Percentiles rank a stretch among this genome's conserved stretches.
These are phyloP conservation scores for Cylindrotheca fusiformis DNA, from an alignment of 108 stramenopile species.

Conservation along the genomic window DNA sequence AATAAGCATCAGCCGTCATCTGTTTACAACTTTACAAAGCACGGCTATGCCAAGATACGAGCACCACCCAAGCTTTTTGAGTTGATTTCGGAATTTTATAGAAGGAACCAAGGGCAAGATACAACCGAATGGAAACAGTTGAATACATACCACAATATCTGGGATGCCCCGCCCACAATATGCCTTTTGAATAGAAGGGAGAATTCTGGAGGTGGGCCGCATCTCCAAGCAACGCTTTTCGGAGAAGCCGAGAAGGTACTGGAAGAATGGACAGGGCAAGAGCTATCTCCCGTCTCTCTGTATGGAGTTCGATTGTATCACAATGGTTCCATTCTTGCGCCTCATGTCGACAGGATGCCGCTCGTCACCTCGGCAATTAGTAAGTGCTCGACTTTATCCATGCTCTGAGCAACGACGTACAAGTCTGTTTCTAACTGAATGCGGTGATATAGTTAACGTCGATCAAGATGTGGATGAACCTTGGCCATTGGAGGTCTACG, in stretches of 20 bases:
- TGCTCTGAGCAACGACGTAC: not conserved
- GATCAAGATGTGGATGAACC: slow-evolving; percentile 79
- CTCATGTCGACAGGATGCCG: slow-evolving; percentile 88
- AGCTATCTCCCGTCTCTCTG: slow-evolving; percentile 70
- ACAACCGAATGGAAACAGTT: slow-evolving; percentile 24
- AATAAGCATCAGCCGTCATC: slow-evolving; percentile 55
- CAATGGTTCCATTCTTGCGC: slow-evolving; percentile 65
- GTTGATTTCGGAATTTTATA: slow-evolving; percentile 57
- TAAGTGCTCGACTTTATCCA: slow-evolving; percentile 61
- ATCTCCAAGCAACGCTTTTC: slow-evolving; percentile 29
- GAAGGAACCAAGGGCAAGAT: slow-evolving; percentile 30
- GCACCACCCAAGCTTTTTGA: slow-evolving; percentile 52
- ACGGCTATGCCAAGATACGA: slow-evolving; percentile 60
- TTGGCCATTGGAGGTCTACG: slow-evolving; percentile 88
- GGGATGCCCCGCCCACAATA: slow-evolving; percentile 43
- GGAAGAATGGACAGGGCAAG: slow-evolving; percentile 90
- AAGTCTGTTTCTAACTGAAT: not conserved
- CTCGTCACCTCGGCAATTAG: slow-evolving; percentile 84
- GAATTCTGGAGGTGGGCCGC: slow-evolving; percentile 16
- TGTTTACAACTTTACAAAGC: slow-evolving; percentile 66
- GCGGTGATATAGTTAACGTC: slow-evolving; percentile 71
- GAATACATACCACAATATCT: slow-evolving; percentile 61
- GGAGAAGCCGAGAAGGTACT: slow-evolving; percentile 63
- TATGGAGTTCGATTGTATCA: slow-evolving; percentile 64
- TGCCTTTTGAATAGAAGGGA: slow-evolving; percentile 22